A percentile compares a stretch with the other conserved stretches of the same genome.
Evolutionary conservation across 768 basidiomycete genomes (phyloP).

Genomic region (Lactarius pseudohatsudake): DNA sequence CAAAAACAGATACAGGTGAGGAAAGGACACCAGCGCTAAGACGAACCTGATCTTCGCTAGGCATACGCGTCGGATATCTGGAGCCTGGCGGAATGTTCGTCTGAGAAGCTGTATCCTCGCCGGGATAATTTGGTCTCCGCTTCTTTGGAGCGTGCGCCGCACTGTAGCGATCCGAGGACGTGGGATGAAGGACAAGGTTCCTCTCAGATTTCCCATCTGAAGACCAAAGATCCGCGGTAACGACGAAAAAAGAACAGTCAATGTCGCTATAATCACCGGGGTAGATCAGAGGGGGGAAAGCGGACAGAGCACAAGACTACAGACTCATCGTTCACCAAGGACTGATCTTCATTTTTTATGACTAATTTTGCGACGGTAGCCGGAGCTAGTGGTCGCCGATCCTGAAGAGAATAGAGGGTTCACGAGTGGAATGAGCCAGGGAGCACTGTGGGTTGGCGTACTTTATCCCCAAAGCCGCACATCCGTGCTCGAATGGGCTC

Average conservation of each 20-base stretch:
- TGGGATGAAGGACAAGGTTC: conserved; percentile 88
- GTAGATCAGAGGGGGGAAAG: conserved; percentile 4
- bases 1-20: background rate
- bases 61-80: conserved; percentile 19
- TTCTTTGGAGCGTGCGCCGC: conserved; percentile 42
- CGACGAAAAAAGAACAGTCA: conserved; percentile 84
- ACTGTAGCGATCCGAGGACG: conserved; percentile 73
- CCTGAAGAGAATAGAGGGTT: conserved; percentile 45
- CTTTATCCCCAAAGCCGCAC: conserved; percentile 97
- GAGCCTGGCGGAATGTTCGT: conserved; percentile 31
- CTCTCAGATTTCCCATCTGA: conserved; percentile 77
- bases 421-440: conserved; percentile 8
- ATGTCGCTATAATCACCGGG: conserved; percentile 55
- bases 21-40: background rate
- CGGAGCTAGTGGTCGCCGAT: conserved; percentile 89
- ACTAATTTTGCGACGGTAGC: conserved; percentile 87
- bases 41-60: conserved; percentile 25
- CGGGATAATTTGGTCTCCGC: conserved; percentile 33
- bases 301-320: conserved; percentile 34
- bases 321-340: conserved; percentile 72
- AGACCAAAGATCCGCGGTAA: conserved; percentile 93
- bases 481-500: conserved; percentile 89
- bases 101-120: conserved; percentile 29
- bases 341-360: conserved; percentile 65
- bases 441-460: conserved; percentile 37